Percentiles rank a stretch among this genome's conserved stretches.
phyloP scores from a whole-genome alignment of 2,329 filamentous ascomycete species.

The Metarhizium anisopliae region DNA sequence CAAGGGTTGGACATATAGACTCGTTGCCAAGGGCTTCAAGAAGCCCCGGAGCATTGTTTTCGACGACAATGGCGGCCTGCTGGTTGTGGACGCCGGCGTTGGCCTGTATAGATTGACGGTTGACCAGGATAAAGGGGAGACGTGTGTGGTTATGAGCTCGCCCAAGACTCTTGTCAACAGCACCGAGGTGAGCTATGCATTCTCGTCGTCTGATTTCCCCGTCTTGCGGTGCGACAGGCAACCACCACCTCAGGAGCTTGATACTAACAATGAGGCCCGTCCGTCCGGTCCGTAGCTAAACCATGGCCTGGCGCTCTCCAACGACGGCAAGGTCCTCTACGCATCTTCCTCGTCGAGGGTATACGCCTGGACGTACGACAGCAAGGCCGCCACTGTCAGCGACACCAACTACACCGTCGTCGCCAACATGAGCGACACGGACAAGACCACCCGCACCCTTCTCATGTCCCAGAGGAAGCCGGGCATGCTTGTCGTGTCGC shows the following conservation, averaged over 20 bases:
- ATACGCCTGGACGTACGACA: too few relatives aligned
- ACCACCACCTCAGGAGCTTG: slow-evolving; percentile 9
- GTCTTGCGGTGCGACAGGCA: too few relatives aligned
- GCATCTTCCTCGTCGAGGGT: too few relatives aligned
- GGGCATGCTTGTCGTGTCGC: too few relatives aligned
- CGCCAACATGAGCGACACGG: too few relatives aligned
- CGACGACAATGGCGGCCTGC: slow-evolving; percentile 34
- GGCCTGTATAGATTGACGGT: slow-evolving; percentile 34
- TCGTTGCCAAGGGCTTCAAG: slow-evolving; percentile 31
- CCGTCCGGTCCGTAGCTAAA: slow-evolving; percentile 32
- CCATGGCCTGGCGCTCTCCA: slow-evolving; percentile 45
- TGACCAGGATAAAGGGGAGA: slow-evolving; percentile 28
- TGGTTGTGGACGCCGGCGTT: slow-evolving; percentile 33
- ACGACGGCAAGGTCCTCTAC: slow-evolving; percentile 34
- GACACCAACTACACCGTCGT: too few relatives aligned
- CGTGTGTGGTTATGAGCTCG: slow-evolving; percentile 29
- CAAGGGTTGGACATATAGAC: slow-evolving; percentile 33
- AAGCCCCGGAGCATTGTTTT: slow-evolving; percentile 36
- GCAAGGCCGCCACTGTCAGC: too few relatives aligned
- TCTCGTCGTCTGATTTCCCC: too few relatives aligned
- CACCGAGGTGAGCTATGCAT: too few relatives aligned
- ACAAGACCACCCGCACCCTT: too few relatives aligned
- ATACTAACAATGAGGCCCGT: slow-evolving; percentile 21
- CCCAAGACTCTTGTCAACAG: slow-evolving; percentile 20
- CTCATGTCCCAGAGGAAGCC: too few relatives aligned